Conservation (phyloP, 768 basidiomycete species). For the Tricholoma sp. region DNA sequence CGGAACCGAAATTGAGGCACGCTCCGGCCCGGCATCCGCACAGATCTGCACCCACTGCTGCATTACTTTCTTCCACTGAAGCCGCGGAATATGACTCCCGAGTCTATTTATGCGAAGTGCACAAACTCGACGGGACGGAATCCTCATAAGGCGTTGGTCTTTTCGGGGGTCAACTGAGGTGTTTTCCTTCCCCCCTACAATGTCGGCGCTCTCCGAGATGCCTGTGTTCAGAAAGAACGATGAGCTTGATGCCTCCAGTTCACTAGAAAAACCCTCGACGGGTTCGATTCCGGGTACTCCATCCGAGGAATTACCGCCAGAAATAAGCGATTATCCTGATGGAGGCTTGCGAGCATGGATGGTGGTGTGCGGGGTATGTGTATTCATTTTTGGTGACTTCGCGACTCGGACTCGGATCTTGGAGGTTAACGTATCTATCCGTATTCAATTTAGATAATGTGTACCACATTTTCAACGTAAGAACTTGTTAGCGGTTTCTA, state of each 20-base stretch:
- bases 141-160: not conserved
- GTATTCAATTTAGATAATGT: conserved; percentile 8
- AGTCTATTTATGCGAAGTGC: not conserved
- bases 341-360: conserved; percentile 42
- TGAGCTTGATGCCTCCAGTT: not conserved
- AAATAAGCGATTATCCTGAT: conserved; percentile 33
- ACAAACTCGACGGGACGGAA: not conserved
- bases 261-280: not conserved
- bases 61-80: not conserved
- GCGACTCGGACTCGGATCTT: not conserved
- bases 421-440: not conserved
- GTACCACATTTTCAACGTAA: conserved; percentile 36
- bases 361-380: conserved; percentile 38
- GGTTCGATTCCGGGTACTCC: not conserved
- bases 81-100: not conserved
- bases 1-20: not conserved
- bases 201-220: not conserved
- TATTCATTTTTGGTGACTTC: not conserved
- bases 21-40: not conserved
- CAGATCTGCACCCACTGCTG: not conserved
- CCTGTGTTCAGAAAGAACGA: not conserved
- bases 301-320: not conserved
- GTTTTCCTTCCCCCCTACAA: not conserved
- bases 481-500: conserved; percentile 7
- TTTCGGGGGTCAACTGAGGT: not conserved